Percentiles rank a stretch among this genome's conserved stretches.
These are phyloP conservation scores for Cokeromyces recurvatus DNA, from an alignment of 371 early-diverging fungal species.

Conservation along the genomic window DNA sequence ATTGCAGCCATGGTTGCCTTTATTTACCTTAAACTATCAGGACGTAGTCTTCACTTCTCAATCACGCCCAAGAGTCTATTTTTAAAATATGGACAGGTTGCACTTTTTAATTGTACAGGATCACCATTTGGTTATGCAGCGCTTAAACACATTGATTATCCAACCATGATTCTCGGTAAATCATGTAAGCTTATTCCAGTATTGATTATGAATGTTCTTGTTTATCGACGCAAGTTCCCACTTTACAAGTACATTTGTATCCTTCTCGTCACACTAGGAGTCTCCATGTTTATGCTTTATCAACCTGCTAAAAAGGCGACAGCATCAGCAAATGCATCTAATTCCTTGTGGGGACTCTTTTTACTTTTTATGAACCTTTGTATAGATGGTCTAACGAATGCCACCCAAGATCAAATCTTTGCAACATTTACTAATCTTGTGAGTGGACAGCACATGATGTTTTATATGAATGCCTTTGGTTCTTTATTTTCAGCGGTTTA, in stretches of 20 bases:
- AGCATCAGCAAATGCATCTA: slow-evolving; percentile 39
- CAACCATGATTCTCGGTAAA: slow-evolving; percentile 95
- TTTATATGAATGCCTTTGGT: slow-evolving; percentile 90
- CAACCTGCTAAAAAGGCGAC: slow-evolving; percentile 48
- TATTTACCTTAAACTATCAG: slow-evolving; percentile 60
- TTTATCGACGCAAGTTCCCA: slow-evolving; percentile 84
- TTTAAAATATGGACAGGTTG: slow-evolving; percentile 66
- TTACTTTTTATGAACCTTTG: slow-evolving; percentile 82
- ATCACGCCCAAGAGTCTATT: slow-evolving; percentile 44
- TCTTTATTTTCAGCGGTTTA: slow-evolving; percentile 65
- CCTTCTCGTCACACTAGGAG: slow-evolving; percentile 81
- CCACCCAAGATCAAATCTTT: slow-evolving; percentile 96
- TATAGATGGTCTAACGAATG: slow-evolving; percentile 95
- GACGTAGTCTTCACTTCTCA: slow-evolving; percentile 27
- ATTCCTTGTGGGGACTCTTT: slow-evolving; percentile 73
- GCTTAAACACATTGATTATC: slow-evolving; percentile 93
- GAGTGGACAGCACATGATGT: slow-evolving; percentile 95
- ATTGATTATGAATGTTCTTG: slow-evolving; percentile 88
- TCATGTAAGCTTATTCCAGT: slow-evolving; percentile 98
- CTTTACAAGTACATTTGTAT: slow-evolving; percentile 84
- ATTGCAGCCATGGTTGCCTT: slow-evolving; percentile 74
- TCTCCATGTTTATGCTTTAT: slow-evolving; percentile 89
- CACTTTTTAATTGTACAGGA: slow-evolving; percentile 71
- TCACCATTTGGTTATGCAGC: slow-evolving; percentile 94
- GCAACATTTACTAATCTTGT: slow-evolving; percentile 53